Evolutionary conservation across 2,329 filamentous ascomycete genomes (phyloP), one percentile per base, ranked within the genome.

Genomic region (Fusarium tuaranense): DNA sequence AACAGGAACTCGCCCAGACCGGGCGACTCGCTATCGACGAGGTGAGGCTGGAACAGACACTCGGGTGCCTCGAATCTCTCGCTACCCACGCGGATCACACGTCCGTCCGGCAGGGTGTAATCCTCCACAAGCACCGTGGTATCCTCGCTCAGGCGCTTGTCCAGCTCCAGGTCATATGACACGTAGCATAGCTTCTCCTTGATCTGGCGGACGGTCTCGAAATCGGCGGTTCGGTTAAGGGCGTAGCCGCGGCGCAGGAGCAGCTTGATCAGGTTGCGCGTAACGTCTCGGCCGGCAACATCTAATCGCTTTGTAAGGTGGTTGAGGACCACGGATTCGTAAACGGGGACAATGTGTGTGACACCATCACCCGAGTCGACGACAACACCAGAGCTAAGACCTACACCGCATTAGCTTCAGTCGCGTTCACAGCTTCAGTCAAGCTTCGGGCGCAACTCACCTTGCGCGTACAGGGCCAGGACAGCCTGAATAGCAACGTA

Each of bases 161-260:
- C 97, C 65, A 99, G 89, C 84, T 97, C 95, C 67, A 99, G 90
- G 83, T 99, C 97, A 87, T 98, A 99, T 14, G 95, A 98, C 67
- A 99, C 96, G 83, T 99, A 99, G 89, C 97, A 98, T 62, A 99
- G 93, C 89, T 99, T 99, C 89, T 99, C 97, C 87, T 99, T 99
- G 88, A 99, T 98, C 84, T 98, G 96, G 72, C 97, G 94, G 67
- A 99, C 97, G 5, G 97, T 99, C 86, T 99, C 97, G 84, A 99
- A 99, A 84, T 99, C 97, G 82, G 97, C 97, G 14, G 97, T 99
- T 83, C 97, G 92, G 90, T 99, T 99, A 73, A 99, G 91, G 39
- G 97, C 95, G 84, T 99, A 99, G 53, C 97, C 97, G 78, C 97
- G 92, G 80, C 97, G 94, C 68, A 98, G 90, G 22, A 99, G 92